Evolutionary conservation across 306 rosid genomes (phyloP), one percentile per base, ranked within the genome.

Genomic region (Comarum palustre): DNA sequence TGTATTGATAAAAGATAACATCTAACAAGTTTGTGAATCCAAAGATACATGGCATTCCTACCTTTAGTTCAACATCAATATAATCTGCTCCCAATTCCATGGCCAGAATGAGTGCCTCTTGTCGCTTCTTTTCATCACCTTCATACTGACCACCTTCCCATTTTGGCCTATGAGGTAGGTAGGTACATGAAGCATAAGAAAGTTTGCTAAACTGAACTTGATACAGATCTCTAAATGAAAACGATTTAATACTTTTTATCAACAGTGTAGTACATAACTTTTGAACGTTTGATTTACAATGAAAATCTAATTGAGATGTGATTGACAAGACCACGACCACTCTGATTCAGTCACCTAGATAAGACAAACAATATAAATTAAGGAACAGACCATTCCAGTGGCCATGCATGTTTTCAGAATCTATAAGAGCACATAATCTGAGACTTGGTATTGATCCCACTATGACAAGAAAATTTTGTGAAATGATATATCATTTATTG

Each of bases 61-160:
- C 90, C 96, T 83, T 51, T 1, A 89, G 81, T 78, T 89, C 96
- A 59, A 87, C 66, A 38, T 89, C 96, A 48, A 89, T 82, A 55
- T 78, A 85, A 79, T 84, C 82, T 5, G 87, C 87, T 17, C 88
- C 90, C 76, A 87, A 17, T 68, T 89, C 87, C 84, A 80, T 64
- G 67, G 83, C 83, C 41, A 57, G 2, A 46, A 42, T 66, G 51
- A 89, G 83, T 51, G 87, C 87, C 43, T 63, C 75, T 69, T 66
- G 87, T 42, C 96, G 79, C 75, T 76, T 63, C 51, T 19, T 84
- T 68, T 89, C 96, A 73, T 87, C 88, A 16, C 92, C 90, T 14
- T 82, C 73, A 15, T 85, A 87, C 32, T 69, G 71, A 20, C 96
- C 92, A 57, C 96, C 88, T 73, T 87, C 92, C 90, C 96, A 85